Evolutionary conservation across 2,329 filamentous ascomycete species (phyloP).

Genomic region (Cryphonectria naterciae): DNA sequence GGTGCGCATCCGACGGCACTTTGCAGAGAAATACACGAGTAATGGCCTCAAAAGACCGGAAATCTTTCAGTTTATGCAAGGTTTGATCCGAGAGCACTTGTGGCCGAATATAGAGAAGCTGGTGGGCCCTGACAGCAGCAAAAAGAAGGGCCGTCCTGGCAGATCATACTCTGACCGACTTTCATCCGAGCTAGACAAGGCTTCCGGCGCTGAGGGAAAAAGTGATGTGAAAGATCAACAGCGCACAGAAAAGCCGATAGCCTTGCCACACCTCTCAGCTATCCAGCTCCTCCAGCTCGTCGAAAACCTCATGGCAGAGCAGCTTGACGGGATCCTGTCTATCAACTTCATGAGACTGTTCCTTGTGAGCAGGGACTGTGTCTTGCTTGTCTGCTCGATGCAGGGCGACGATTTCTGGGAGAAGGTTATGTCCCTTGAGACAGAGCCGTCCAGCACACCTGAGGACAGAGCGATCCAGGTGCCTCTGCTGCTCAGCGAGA

Average conservation of each 20-base stretch:
- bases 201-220: background rate
- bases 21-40: background rate
- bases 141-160: background rate
- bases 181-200: background rate
- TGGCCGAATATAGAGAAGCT: background rate
- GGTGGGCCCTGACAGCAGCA: background rate
- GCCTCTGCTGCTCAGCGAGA: background rate
- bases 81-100: background rate
- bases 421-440: no score
- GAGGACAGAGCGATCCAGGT: background rate
- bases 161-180: background rate
- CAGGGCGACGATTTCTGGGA: background rate
- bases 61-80: background rate
- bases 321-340: slow-evolving; percentile 33
- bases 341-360: slow-evolving; percentile 35
- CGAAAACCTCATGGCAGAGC: slow-evolving; percentile 31
- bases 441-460: background rate
- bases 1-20: slow-evolving; percentile 1
- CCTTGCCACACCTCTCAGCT: slow-evolving; percentile 31
- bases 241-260: slow-evolving; percentile 20
- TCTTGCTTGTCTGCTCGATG: slow-evolving; percentile 24
- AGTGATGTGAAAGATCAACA: background rate
- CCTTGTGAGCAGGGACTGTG: slow-evolving; percentile 29
- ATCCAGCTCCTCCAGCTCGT: slow-evolving; percentile 34
- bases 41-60: background rate